Evolutionary conservation across 768 basidiomycete species (phyloP).

Genomic region (Tulasnella sp.): DNA sequence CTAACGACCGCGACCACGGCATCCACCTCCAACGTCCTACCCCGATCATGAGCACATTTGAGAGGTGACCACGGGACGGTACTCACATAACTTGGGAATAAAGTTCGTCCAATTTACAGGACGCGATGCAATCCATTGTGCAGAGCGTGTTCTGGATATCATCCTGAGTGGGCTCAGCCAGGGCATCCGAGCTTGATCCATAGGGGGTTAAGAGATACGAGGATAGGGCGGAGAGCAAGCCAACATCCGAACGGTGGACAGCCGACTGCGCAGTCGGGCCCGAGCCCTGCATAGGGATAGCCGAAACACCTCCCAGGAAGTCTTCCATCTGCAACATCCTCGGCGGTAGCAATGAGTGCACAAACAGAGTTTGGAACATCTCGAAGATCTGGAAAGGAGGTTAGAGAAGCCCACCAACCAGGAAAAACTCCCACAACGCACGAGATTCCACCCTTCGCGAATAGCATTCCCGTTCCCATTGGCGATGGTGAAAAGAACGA

Average conservation of each 20-base stretch:
- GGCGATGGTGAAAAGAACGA: slow-evolving; percentile 93
- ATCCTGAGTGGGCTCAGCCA: slow-evolving; percentile 70
- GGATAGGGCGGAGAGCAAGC: slow-evolving; percentile 82
- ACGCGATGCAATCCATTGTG: slow-evolving; percentile 87
- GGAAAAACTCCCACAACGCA: slow-evolving; percentile 26
- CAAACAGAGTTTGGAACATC: slow-evolving; percentile 93
- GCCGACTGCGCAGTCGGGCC: slow-evolving; percentile 45
- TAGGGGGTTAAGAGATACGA: slow-evolving; percentile 97
- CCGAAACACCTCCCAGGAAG: slow-evolving; percentile 86
- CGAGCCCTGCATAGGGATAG: slow-evolving; percentile 77
- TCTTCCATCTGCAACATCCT: slow-evolving; percentile 97
- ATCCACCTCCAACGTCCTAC: slow-evolving; percentile 63
- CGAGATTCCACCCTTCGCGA: slow-evolving; percentile 90
- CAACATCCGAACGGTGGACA: slow-evolving; percentile 52
- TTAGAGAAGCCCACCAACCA: background rate
- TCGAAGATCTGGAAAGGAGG: slow-evolving; percentile 66
- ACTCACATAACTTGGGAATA: slow-evolving; percentile 87
- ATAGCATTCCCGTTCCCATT: slow-evolving; percentile 92
- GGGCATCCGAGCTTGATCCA: slow-evolving; percentile 51
- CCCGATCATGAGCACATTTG: background rate
- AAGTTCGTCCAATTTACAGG: slow-evolving; percentile 86
- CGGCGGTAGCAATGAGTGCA: slow-evolving; percentile 81
- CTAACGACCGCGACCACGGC: slow-evolving; percentile 74
- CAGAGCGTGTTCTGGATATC: slow-evolving; percentile 92
- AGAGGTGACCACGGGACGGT: background rate